Conservation (phyloP, 2,329 filamentous ascomycete genomes). For the Aspergillus terreus region DNA sequence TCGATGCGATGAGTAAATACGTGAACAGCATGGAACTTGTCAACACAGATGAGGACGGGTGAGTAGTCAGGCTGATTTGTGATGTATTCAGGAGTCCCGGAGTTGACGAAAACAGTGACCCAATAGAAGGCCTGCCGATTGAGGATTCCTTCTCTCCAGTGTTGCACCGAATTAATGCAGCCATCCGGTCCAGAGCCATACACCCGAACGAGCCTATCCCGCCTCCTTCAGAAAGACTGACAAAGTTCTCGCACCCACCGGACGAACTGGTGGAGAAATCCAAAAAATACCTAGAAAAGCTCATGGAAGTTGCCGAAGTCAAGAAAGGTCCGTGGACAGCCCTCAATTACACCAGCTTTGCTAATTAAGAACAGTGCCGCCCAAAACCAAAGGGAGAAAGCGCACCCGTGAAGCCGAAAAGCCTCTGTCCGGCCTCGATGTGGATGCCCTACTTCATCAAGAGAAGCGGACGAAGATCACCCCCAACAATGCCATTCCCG, state of each 20-base stretch:
- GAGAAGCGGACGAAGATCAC: conserved; percentile 54
- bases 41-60: conserved; percentile 72
- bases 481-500: conserved; percentile 75
- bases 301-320: conserved; percentile 70
- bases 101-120: conserved; percentile 36
- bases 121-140: conserved; percentile 67
- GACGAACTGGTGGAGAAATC: conserved; percentile 60
- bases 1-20: conserved; percentile 81
- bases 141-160: conserved; percentile 81
- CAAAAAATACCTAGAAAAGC: conserved; percentile 54
- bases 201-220: conserved; percentile 64
- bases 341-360: background rate
- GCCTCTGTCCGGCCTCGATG: conserved; percentile 84
- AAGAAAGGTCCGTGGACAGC: conserved; percentile 63
- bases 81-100: background rate
- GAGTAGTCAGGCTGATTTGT: conserved; percentile 19
- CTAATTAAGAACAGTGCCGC: conserved; percentile 60
- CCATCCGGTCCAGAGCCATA: conserved; percentile 76
- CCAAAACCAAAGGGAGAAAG: conserved; percentile 71
- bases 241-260: conserved; percentile 71
- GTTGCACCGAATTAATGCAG: conserved; percentile 85
- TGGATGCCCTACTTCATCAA: conserved; percentile 71
- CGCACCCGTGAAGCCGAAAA: conserved; percentile 65
- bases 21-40: conserved; percentile 89
- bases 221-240: conserved; percentile 60